phyloP scores from a whole-genome alignment of 208 protist genomes.

The Crithidia acanthocephali region DNA sequence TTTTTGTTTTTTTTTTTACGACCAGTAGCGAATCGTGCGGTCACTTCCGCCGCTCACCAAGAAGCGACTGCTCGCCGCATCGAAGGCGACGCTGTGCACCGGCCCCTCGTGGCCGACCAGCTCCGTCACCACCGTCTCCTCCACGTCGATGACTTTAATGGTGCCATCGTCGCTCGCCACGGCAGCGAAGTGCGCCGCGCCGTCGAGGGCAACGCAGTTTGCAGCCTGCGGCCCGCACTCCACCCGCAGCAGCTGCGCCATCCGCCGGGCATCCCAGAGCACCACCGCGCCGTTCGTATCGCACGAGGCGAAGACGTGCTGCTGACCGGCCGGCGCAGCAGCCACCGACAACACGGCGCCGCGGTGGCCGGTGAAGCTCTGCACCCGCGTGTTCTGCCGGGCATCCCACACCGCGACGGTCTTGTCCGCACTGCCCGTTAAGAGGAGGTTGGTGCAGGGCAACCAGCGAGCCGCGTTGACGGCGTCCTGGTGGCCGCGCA shows the following conservation, averaged over 20 bases:
- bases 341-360: conserved; percentile 91
- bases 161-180: conserved; percentile 94
- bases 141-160: conserved; percentile 95
- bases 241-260: conserved; percentile 61
- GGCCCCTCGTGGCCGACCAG: conserved; percentile 78
- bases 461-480: conserved; percentile 95
- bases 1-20: too few relatives aligned
- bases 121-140: conserved; percentile 71
- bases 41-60: conserved; percentile 87
- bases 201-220: conserved; percentile 78
- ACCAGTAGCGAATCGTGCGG: conserved; percentile 86
- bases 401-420: conserved; percentile 97
- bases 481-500: conserved; percentile 95
- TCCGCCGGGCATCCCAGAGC: conserved; percentile 82
- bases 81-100: conserved; percentile 91
- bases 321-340: conserved; percentile 5
- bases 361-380: conserved; percentile 96
- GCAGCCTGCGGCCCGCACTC: conserved; percentile 78
- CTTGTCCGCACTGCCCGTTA: conserved; percentile 96
- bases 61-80: conserved; percentile 68
- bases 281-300: conserved; percentile 95
- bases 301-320: conserved; percentile 54
- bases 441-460: conserved; percentile 94
- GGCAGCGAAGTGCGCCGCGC: conserved; percentile 76
- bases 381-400: conserved; percentile 91